Evolutionary conservation across 352 stramenopile genomes (phyloP), one percentile per base, ranked within the genome.

Genomic region (Phytophthora citricola): DNA sequence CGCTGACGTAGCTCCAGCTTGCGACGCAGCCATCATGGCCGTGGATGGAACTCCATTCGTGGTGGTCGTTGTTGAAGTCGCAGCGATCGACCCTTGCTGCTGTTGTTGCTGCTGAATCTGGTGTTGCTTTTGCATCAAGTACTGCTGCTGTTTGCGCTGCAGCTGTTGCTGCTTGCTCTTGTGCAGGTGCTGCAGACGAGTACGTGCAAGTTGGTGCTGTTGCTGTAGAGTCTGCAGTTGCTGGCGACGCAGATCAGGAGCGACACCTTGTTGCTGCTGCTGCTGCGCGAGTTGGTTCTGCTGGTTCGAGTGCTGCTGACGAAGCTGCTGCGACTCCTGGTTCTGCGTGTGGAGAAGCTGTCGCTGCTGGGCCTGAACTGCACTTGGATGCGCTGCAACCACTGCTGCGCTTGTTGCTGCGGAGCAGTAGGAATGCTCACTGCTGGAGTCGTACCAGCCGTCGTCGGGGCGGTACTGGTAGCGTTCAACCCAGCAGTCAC

Each of bases 331-430:
- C 34, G 82, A 90, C 58, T 95, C 87, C 54, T 91, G 83, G 58
- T 94, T 89, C 26, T 93, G 85, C 10, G 79, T 85, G 29, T 88
- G 78, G 24, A 93, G 53, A 29, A 93, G 43, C 46, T 90, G 79
- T 15, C 90, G 83, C 34, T 92, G 81, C 49, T 95, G 87, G 0
- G 81, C 85, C 39, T 92, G 85, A 92, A 95, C 58, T 93, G 87
- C 24, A 89, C 83, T 50, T 93, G 87, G 9, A 95, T 84, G 4
- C 84, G 83, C 50, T 93, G 82, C n/a, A 95, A 63, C 76, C 77
- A 90, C 60, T 95, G 87, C 60, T 95, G 87, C 11, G 83, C 81
- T 44, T 92, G 83, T 29, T 92, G 83, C 43, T 91, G 83, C 20
- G 84, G 81, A 27, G 68, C 63, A 24, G 58, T 85, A 14, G 71